A percentile compares a stretch with the other conserved stretches of the same genome.
These are phyloP conservation scores for Scutellaria baicalensis DNA, from an alignment of 257 asterid species.

Conservation along the genomic window DNA sequence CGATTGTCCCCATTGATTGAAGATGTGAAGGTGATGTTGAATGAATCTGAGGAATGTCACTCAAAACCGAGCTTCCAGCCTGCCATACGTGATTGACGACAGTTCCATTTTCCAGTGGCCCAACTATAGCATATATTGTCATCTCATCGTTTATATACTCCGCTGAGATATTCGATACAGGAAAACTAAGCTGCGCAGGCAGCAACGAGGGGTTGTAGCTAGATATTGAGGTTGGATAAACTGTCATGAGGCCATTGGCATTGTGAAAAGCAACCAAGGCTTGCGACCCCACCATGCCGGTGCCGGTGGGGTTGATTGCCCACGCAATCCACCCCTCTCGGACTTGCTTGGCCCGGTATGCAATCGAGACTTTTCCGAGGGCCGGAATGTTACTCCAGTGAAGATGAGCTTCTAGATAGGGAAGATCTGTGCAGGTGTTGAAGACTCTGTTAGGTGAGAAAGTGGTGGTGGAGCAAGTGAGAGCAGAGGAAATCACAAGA, in stretches of 20 bases:
- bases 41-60: conserved; percentile 37
- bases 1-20: conserved; percentile 25
- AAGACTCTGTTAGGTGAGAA: conserved; percentile 23
- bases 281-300: conserved; percentile 66
- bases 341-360: conserved; percentile 33
- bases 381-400: conserved; percentile 40
- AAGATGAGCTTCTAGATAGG: conserved; percentile 30
- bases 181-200: conserved; percentile 20
- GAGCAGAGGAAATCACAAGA: conserved; percentile 12
- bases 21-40: conserved; percentile 29
- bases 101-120: conserved; percentile 30
- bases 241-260: conserved; percentile 33
- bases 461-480: conserved; percentile 31
- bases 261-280: conserved; percentile 45
- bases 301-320: conserved; percentile 57
- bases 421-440: conserved; percentile 31
- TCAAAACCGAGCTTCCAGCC: conserved; percentile 31
- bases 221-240: conserved; percentile 28
- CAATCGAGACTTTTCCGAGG: conserved; percentile 24
- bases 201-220: conserved; percentile 37
- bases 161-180: conserved; percentile 32
- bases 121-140: conserved; percentile 39
- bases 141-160: conserved; percentile 33
- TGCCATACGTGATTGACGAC: conserved; percentile 46
- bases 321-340: conserved; percentile 66